Conservation (phyloP, 1,284 basidiomycete genomes). For the Dichomitus squalens region DNA sequence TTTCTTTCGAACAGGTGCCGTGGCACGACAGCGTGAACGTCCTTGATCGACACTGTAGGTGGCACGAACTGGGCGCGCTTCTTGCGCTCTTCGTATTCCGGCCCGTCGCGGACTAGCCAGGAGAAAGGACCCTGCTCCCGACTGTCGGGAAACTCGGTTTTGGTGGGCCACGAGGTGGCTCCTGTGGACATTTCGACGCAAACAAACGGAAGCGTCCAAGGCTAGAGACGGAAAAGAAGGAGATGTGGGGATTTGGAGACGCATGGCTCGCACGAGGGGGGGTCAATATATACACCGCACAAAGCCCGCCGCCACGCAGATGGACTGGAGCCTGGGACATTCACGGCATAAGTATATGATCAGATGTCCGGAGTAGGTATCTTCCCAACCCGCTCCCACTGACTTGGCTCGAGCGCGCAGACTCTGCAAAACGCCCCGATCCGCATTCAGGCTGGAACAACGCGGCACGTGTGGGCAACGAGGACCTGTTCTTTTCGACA, state of each 20-base stretch:
- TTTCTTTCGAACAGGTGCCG: conserved; percentile 58
- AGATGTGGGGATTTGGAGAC: background rate
- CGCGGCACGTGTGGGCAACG: background rate
- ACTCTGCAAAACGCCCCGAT: background rate
- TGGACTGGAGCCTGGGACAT: background rate
- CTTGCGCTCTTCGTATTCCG: conserved; percentile 30
- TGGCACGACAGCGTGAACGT: conserved; percentile 49
- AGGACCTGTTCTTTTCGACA: background rate
- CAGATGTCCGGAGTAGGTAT: background rate
- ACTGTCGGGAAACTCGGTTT: background rate
- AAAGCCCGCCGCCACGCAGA: background rate
- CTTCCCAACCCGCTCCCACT: background rate
- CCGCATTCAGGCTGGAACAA: background rate
- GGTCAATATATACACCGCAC: background rate
- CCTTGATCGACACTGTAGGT: conserved; percentile 43
- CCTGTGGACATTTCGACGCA: background rate
- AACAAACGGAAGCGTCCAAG: background rate
- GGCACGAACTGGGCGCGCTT: conserved; percentile 36
- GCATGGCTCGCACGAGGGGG: background rate
- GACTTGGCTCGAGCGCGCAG: background rate
- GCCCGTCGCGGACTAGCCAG: conserved; percentile 26
- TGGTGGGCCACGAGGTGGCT: background rate
- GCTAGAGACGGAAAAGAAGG: background rate
- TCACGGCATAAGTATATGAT: background rate
- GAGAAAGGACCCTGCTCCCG: background rate